A percentile compares a stretch with the other conserved stretches of the same genome.
These are phyloP conservation scores for Fusarium tuaranense DNA, from an alignment of 2,329 filamentous ascomycete species.

Conservation along the genomic window DNA sequence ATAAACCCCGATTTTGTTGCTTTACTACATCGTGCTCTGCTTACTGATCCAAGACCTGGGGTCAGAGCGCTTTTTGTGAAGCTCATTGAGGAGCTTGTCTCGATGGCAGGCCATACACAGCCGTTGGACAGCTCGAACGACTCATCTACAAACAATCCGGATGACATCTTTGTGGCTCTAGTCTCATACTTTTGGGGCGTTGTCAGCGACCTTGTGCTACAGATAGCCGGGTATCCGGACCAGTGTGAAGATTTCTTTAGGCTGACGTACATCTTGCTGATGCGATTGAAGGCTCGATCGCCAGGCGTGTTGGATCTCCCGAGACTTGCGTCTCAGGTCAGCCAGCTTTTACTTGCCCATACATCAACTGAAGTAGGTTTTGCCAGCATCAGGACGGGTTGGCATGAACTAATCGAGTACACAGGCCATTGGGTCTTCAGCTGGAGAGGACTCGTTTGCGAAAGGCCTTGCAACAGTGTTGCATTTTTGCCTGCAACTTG, in stretches of 20 bases:
- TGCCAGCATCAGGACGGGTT: not conserved
- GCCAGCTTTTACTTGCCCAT: slow-evolving; percentile 53
- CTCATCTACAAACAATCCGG: not conserved
- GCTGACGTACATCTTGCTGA: slow-evolving; percentile 55
- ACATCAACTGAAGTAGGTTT: slow-evolving; percentile 54
- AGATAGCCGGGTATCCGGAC: slow-evolving; percentile 44
- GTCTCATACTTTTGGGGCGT: slow-evolving; percentile 47
- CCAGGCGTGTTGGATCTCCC: slow-evolving; percentile 48
- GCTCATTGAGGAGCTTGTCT: slow-evolving; percentile 48
- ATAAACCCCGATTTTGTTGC: slow-evolving; percentile 36
- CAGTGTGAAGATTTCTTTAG: slow-evolving; percentile 61
- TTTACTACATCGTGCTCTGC: slow-evolving; percentile 42
- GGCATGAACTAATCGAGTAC: slow-evolving; percentile 6
- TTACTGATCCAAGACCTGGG: slow-evolving; percentile 42
- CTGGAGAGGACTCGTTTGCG: slow-evolving; percentile 45
- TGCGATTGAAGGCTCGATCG: slow-evolving; percentile 44
- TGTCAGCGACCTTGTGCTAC: slow-evolving; percentile 49
- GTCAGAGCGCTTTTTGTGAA: slow-evolving; percentile 49
- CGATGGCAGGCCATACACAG: slow-evolving; percentile 7
- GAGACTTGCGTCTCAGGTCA: slow-evolving; percentile 45
- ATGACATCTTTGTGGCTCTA: slow-evolving; percentile 29
- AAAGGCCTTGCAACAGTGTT: slow-evolving; percentile 47
- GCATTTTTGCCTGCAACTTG: slow-evolving; percentile 47
- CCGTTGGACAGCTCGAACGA: not conserved
- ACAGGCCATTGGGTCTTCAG: slow-evolving; percentile 44